Evolutionary conservation across 441 rosid species (phyloP).

Genomic region (Erodium moschatum): DNA sequence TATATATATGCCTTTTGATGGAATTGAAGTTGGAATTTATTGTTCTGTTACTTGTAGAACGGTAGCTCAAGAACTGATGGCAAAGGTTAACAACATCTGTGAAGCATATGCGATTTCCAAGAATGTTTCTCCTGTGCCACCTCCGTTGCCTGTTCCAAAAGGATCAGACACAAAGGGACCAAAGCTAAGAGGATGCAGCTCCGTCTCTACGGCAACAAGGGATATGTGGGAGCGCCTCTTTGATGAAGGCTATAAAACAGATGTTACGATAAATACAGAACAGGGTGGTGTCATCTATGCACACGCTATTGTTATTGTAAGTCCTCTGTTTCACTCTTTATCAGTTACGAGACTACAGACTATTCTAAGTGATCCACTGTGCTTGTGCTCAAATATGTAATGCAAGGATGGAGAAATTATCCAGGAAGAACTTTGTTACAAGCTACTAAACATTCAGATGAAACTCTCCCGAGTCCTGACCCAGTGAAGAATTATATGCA

Average conservation of each 20-base stretch:
- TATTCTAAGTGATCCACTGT: background rate
- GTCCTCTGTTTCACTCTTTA: conserved; percentile 18
- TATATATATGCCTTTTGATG: background rate
- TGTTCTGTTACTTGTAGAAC: conserved; percentile 21
- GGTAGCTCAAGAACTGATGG: conserved; percentile 16
- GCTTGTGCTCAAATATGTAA: background rate
- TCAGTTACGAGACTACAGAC: background rate
- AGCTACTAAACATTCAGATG: too few relatives aligned
- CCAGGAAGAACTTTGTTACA: background rate
- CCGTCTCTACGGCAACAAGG: conserved; percentile 33
- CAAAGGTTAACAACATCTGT: conserved; percentile 18
- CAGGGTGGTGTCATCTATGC: conserved; percentile 48
- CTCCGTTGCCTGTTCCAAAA: conserved; percentile 30
- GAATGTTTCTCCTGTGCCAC: conserved; percentile 33
- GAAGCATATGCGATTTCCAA: conserved; percentile 12
- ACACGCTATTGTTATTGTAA: conserved; percentile 70
- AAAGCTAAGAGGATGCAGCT: conserved; percentile 21
- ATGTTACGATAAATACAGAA: conserved; percentile 47
- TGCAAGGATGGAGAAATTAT: background rate
- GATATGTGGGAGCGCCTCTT: conserved; percentile 74
- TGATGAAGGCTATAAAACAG: conserved; percentile 61
- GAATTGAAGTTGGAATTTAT: conserved; percentile 4
- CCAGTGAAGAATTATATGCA: too few relatives aligned
- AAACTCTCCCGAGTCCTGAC: too few relatives aligned
- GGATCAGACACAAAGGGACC: conserved; percentile 16